Evolutionary conservation across 768 basidiomycete genomes (phyloP).

Genomic region (Pleurotus platypus): DNA sequence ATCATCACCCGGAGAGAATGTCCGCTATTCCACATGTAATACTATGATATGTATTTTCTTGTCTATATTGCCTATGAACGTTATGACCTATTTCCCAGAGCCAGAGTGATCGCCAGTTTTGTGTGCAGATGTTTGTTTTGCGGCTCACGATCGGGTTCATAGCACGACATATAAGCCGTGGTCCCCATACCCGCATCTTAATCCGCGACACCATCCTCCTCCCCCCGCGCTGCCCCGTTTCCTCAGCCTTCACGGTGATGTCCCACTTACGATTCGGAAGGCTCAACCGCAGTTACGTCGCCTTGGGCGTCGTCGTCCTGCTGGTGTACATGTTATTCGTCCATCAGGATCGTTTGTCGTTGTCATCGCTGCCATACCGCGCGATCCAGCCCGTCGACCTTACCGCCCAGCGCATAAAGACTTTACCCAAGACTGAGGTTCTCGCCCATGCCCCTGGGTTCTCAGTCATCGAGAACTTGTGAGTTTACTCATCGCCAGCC

Average conservation of each 20-base stretch:
- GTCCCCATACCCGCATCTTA: no score
- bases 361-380: background rate
- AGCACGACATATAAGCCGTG: no score
- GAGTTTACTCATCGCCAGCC: background rate
- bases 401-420: background rate
- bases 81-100: no score
- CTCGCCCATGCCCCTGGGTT: background rate
- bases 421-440: background rate
- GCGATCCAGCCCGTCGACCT: background rate
- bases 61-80: no score
- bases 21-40: background rate
- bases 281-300: background rate
- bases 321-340: background rate
- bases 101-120: no score
- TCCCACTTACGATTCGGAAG: background rate
- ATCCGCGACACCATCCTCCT: no score
- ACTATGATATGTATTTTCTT: background rate
- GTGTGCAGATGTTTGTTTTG: no score
- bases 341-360: background rate
- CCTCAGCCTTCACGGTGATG: no score
- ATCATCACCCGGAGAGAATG: background rate
- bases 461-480: conserved; percentile 2
- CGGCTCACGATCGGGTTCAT: no score
- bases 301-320: background rate
- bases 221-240: no score